Evolutionary conservation across 495 filamentous ascomycete species (phyloP).

Genomic region (Arthonia radiata): DNA sequence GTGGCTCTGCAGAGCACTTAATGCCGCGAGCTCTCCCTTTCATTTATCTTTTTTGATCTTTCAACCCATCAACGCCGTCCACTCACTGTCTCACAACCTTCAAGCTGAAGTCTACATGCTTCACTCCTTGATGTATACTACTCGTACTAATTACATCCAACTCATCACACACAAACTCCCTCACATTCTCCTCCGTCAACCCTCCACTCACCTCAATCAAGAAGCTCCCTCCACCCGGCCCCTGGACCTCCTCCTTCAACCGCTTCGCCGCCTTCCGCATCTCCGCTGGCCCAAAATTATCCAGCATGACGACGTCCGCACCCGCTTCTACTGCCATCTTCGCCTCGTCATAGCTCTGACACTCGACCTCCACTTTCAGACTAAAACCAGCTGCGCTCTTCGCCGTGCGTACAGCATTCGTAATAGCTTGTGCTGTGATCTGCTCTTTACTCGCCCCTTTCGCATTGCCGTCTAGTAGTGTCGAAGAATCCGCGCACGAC

Average conservation of each 20-base stretch:
- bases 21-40: too few species aligned
- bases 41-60: too few species aligned
- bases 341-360: conserved; percentile 62
- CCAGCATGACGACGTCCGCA: conserved; percentile 89
- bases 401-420: conserved; percentile 56
- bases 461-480: too few species aligned
- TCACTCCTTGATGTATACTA: conserved; percentile 83
- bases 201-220: conserved; percentile 84
- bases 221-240: conserved; percentile 22
- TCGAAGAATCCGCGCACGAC: conserved; percentile 43
- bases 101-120: conserved; percentile 82
- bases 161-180: conserved; percentile 56
- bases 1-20: too few species aligned
- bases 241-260: conserved; percentile 54
- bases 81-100: too few species aligned
- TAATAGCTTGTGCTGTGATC: too few species aligned
- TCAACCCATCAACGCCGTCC: too few species aligned
- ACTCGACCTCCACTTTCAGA: conserved; percentile 90
- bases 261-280: conserved; percentile 42
- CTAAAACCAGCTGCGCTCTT: conserved; percentile 68
- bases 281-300: conserved; percentile 66
- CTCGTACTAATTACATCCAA: conserved; percentile 90
- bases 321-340: conserved; percentile 76
- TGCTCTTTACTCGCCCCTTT: too few species aligned
- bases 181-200: conserved; percentile 62